Conservation (phyloP, 2,329 filamentous ascomycete genomes). For the Microthyrium microscopicum region DNA sequence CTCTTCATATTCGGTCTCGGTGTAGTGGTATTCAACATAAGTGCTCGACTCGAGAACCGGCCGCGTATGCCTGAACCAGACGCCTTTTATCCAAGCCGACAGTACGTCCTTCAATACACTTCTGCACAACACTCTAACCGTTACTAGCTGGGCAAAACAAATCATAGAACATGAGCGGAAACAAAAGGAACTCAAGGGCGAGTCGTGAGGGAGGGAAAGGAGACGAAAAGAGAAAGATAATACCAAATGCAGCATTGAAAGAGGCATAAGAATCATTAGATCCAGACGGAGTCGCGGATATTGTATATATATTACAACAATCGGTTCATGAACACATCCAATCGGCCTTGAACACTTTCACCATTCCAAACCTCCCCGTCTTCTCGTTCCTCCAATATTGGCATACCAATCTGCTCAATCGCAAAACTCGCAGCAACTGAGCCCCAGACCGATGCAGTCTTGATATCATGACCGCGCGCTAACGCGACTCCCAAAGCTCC, state of each 20-base stretch:
- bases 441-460: conserved; percentile 62
- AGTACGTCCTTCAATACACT: conserved; percentile 37
- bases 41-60: conserved; percentile 56
- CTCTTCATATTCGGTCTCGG: conserved; percentile 51
- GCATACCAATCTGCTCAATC: conserved; percentile 86
- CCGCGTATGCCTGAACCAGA: conserved; percentile 59
- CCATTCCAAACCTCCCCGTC: conserved; percentile 32
- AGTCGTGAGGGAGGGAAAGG: not conserved
- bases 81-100: conserved; percentile 70
- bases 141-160: conserved; percentile 50
- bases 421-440: conserved; percentile 77
- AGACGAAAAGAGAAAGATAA: not conserved
- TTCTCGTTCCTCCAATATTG: conserved; percentile 28
- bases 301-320: conserved; percentile 18
- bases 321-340: conserved; percentile 24
- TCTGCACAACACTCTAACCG: not conserved
- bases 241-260: not conserved
- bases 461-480: conserved; percentile 39
- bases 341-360: conserved; percentile 23
- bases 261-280: not conserved
- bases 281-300: conserved; percentile 15
- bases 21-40: conserved; percentile 52
- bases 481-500: conserved; percentile 42
- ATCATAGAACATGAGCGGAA: conserved; percentile 47
- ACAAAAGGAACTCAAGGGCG: not conserved